These are phyloP conservation scores for Nannizzia gypsea DNA, from an alignment of 2,329 filamentous ascomycete genomes.

Conservation along the genomic window DNA sequence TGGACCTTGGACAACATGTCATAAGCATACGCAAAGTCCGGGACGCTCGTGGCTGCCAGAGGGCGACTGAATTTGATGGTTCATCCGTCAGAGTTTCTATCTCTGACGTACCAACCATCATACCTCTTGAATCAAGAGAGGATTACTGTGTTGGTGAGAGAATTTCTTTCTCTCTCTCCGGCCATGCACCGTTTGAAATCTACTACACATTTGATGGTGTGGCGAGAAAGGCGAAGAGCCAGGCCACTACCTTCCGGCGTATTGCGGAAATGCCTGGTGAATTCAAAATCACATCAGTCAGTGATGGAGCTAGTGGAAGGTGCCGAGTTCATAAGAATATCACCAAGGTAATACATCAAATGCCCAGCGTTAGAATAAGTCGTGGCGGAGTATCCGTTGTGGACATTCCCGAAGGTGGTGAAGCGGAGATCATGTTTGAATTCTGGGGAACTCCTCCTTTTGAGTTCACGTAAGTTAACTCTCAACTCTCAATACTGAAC, in stretches of 20 bases:
- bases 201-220: constrained; percentile 78
- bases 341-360: constrained; percentile 73
- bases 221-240: constrained; percentile 59
- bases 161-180: constrained; percentile 81
- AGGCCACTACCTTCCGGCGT: constrained; percentile 74
- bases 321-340: constrained; percentile 72
- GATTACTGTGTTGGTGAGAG: constrained; percentile 96
- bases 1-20: constrained; percentile 80
- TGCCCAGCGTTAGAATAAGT: constrained; percentile 83
- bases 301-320: constrained; percentile 69
- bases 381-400: constrained; percentile 68
- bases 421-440: constrained; percentile 85
- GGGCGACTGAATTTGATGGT: constrained; percentile 57
- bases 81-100: constrained; percentile 82
- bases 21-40: constrained; percentile 82
- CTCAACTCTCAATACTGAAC: not conserved
- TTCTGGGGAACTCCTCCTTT: constrained; percentile 95
- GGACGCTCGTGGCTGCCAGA: constrained; percentile 75
- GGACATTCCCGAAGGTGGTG: constrained; percentile 93
- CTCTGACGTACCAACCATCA: constrained; percentile 84
- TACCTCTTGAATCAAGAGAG: constrained; percentile 66
- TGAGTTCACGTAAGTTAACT: constrained; percentile 60
- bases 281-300: constrained; percentile 75
- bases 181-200: constrained; percentile 83
- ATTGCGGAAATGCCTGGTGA: constrained; percentile 83